Evolutionary conservation across 2,329 filamentous ascomycete species (phyloP).

Genomic region (Teratosphaeria nubilosa): DNA sequence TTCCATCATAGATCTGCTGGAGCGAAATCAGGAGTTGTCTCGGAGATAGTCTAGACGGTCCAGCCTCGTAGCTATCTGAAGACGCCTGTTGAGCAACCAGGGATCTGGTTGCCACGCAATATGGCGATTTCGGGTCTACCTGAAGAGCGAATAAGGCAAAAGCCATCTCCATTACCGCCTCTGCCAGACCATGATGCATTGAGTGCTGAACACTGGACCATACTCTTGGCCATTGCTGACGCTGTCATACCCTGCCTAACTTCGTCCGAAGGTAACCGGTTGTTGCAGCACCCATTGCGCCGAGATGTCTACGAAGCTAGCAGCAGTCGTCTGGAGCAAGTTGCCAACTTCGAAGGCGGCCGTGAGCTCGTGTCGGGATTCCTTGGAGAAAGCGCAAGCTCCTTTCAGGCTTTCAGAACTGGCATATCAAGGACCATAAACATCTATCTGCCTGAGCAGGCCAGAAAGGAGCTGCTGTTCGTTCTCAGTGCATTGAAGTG

Average conservation of each 20-base stretch:
- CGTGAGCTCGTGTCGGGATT: slow-evolving; percentile 27
- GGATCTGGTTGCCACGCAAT: background rate
- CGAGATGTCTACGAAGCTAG: slow-evolving; percentile 34
- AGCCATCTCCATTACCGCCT: slow-evolving; percentile 5
- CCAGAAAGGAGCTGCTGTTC: slow-evolving; percentile 39
- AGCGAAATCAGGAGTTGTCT: background rate
- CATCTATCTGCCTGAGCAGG: slow-evolving; percentile 38
- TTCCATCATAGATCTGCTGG: background rate
- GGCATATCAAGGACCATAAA: slow-evolving; percentile 41
- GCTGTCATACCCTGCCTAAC: slow-evolving; percentile 50
- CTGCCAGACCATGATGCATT: slow-evolving; percentile 19
- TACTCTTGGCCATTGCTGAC: slow-evolving; percentile 47
- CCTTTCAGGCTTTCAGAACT: slow-evolving; percentile 44
- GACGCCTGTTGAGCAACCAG: background rate
- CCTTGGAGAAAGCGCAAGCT: slow-evolving; percentile 25
- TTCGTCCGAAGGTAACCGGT: slow-evolving; percentile 10
- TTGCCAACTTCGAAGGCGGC: slow-evolving; percentile 30
- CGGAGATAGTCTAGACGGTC: background rate
- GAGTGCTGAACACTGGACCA: slow-evolving; percentile 48
- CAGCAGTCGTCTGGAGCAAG: slow-evolving; percentile 40
- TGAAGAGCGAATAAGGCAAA: slow-evolving; percentile 8
- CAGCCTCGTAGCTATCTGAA: background rate
- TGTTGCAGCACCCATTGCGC: slow-evolving; percentile 18
- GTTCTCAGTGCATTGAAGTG: slow-evolving; percentile 47
- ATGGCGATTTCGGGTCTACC: slow-evolving; percentile 1